Evolutionary conservation across 257 asterid species (phyloP).

Genomic region (Thymus mandschuricus): DNA sequence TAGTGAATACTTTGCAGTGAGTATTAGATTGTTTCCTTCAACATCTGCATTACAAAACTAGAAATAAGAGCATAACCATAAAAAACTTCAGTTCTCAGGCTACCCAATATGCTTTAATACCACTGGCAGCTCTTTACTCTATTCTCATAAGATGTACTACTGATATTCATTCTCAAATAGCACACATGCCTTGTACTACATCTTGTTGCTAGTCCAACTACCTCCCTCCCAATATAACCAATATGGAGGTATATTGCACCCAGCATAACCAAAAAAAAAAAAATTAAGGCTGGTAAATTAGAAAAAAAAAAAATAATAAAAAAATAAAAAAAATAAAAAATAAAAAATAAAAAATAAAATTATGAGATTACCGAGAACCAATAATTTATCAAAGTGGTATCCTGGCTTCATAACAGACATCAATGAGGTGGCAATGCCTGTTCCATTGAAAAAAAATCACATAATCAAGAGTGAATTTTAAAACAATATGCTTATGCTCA

Average conservation of each 20-base stretch:
- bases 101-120: no score
- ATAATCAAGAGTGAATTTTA: slow-evolving; percentile 3
- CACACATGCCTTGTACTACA: no score
- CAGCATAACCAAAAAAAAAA: no score
- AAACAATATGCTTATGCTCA: not conserved
- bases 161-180: no score
- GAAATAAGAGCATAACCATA: not conserved
- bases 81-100: no score
- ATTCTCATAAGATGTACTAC: no score
- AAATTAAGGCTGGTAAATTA: not conserved
- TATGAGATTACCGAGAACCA: slow-evolving; percentile 79
- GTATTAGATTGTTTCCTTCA: slow-evolving; percentile 76
- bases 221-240: no score
- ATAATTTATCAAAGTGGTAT: slow-evolving; percentile 73
- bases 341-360: slow-evolving; percentile 2
- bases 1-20: slow-evolving; percentile 84
- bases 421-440: slow-evolving; percentile 75
- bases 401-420: slow-evolving; percentile 80
- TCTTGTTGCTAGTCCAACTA: no score
- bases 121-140: no score
- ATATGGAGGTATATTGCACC: no score
- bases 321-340: slow-evolving; percentile 6
- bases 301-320: not conserved
- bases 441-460: slow-evolving; percentile 33
- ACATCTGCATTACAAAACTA: slow-evolving; percentile 54